Evolutionary conservation across 495 filamentous ascomycete species (phyloP), one percentile per base, ranked within the genome.

Genomic region (Pseudomonodictys pantanalensis): DNA sequence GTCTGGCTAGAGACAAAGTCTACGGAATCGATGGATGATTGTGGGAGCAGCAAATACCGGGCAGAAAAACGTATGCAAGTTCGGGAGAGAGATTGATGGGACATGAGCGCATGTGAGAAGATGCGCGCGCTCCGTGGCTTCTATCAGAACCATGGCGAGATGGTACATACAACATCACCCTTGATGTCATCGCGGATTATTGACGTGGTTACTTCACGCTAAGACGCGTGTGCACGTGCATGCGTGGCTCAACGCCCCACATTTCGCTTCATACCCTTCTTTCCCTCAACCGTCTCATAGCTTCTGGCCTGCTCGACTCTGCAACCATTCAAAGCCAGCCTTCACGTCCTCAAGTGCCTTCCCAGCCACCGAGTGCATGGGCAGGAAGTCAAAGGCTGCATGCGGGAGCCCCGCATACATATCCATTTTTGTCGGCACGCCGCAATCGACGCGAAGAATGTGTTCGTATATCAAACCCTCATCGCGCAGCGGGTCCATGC

Each of bases 401-500:
- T 67, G 64, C 18, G 60, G 60, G 17, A 59, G 11, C 9, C 64
- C 64, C n/a, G 32, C 17, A 48, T 53, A 60, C 35, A 67, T 26
- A 28, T 67, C 51, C 42, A 67, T 2, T 41, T 52, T 49, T 15
- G 64, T 64, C 38, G 45, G 38, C n/a, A 67, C 55, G 8, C 64
- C 64, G 56, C 24, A 52, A 4, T 60, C 49, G 22, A 60, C 55
- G 12, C 56, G 52, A 35, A 67, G 41, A 15, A 52, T 25, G n/a
- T 45, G 23, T 30, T 73, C 69, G 29, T 65, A 69, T 15, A 73
- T 64, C 20, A 72, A 38, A 8, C 53, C 66, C 25, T 72, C 72
- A 48, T 73, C 72, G n/a, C 69, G 42, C 39, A 73, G 43, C 12
- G 69, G 71, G 51, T 73, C 71, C 65, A 60, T 49, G 17, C 71